Conservation (phyloP, 1,139 yeast genomes). For the Geotrichum carabidarum region DNA sequence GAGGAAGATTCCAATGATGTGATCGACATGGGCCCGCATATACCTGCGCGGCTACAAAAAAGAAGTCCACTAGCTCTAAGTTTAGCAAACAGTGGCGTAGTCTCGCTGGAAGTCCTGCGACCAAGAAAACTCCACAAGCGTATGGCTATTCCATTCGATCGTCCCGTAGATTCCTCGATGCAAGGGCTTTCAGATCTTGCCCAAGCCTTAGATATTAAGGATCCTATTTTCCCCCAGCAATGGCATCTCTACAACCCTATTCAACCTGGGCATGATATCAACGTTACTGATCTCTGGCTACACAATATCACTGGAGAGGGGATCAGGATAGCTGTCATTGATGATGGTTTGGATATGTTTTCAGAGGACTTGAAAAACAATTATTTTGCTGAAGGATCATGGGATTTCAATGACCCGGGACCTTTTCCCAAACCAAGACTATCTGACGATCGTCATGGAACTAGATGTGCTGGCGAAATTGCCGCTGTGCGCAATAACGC, state of each 20-base stretch:
- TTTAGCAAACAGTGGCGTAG: slow-evolving; percentile 13
- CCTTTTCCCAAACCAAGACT: slow-evolving; percentile 75
- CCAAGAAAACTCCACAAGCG: slow-evolving; percentile 16
- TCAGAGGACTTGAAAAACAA: slow-evolving; percentile 65
- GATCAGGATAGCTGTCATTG: slow-evolving; percentile 75
- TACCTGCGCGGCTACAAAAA: slow-evolving; percentile 8
- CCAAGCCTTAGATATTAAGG: slow-evolving; percentile 57
- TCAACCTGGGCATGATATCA: slow-evolving; percentile 77
- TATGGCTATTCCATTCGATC: slow-evolving; percentile 13
- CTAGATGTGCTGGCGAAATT: slow-evolving; percentile 97
- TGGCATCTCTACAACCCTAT: slow-evolving; percentile 83
- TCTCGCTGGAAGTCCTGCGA: slow-evolving; percentile 15
- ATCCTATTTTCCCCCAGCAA: slow-evolving; percentile 74
- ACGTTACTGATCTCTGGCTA: slow-evolving; percentile 81
- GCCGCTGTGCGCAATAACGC: slow-evolving; percentile 76
- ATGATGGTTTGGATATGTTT: slow-evolving; percentile 88
- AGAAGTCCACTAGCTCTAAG: background rate
- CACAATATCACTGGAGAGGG: slow-evolving; percentile 79
- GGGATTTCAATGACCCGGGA: slow-evolving; percentile 83
- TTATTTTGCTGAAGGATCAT: slow-evolving; percentile 69
- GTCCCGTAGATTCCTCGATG: slow-evolving; percentile 25
- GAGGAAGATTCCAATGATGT: slow-evolving; percentile 18
- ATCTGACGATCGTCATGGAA: slow-evolving; percentile 88
- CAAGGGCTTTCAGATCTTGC: slow-evolving; percentile 29
- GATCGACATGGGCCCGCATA: slow-evolving; percentile 12